phyloP scores from a whole-genome alignment of 2,329 filamentous ascomycete genomes.

The Colletotrichum agaves region DNA sequence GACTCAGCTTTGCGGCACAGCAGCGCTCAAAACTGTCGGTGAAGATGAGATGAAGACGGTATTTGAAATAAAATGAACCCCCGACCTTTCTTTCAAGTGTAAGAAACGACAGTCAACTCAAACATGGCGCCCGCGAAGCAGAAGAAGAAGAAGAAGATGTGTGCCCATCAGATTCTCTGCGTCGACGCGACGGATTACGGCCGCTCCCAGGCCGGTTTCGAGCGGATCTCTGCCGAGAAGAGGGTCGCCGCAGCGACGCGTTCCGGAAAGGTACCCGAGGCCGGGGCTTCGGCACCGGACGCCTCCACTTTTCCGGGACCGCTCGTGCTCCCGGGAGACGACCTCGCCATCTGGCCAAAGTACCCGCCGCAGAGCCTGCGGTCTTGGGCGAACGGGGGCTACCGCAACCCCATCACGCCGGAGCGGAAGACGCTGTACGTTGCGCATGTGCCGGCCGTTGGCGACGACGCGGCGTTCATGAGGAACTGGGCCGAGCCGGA shows the following conservation, averaged over 20 bases:
- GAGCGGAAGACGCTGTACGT: constrained; percentile 65
- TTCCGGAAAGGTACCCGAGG: constrained; percentile 41
- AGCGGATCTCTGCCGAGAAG: constrained; percentile 42
- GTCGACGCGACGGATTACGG: constrained; percentile 18
- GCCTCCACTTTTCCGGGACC: constrained; percentile 64
- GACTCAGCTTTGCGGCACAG: neutral
- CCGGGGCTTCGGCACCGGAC: constrained; percentile 37
- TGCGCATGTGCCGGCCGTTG: constrained; percentile 55
- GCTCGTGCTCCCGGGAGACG: constrained; percentile 68
- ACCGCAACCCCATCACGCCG: constrained; percentile 61
- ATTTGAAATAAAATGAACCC: neutral
- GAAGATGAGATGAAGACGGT: neutral
- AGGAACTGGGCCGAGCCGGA: constrained; percentile 53
- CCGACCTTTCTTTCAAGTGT: too few relatives aligned
- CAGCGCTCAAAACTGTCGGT: too few relatives aligned
- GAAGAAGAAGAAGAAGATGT: constrained; percentile 5
- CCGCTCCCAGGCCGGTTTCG: constrained; percentile 41
- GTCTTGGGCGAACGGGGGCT: constrained; percentile 57
- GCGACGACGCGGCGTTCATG: constrained; percentile 50
- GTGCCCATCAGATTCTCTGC: constrained; percentile 15
- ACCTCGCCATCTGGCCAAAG: constrained; percentile 64
- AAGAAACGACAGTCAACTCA: neutral
- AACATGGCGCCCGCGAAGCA: constrained; percentile 16
- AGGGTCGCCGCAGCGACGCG: constrained; percentile 45
- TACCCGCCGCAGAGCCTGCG: constrained; percentile 62